Evolutionary conservation across 2,329 filamentous ascomycete genomes (phyloP).

Genomic region (Diaporthe longicolla): DNA sequence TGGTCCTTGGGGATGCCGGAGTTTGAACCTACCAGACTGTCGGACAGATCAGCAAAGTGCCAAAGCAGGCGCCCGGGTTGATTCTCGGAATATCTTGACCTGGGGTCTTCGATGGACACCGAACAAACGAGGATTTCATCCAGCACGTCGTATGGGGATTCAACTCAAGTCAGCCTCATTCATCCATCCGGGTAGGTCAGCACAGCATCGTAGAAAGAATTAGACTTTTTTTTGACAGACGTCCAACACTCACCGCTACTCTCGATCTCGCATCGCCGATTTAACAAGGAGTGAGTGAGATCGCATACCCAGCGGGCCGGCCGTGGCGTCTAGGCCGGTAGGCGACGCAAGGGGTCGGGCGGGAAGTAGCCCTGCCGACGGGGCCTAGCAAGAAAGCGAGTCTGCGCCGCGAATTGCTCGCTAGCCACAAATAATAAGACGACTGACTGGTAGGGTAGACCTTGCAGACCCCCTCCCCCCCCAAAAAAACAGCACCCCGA

Average conservation of each 20-base stretch:
- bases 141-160: neutral
- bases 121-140: neutral
- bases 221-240: constrained; percentile 15
- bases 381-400: constrained; percentile 16
- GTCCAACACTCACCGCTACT: constrained; percentile 23
- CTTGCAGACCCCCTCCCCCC: neutral
- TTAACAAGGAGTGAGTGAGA: neutral
- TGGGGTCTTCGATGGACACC: neutral
- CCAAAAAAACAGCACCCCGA: neutral
- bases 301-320: constrained; percentile 17
- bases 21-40: neutral
- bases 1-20: neutral
- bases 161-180: neutral
- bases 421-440: neutral
- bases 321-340: constrained; percentile 6
- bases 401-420: neutral
- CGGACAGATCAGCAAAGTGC: neutral
- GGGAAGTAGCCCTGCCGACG: constrained; percentile 31
- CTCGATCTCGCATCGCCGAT: constrained; percentile 33
- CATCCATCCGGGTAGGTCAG: no score
- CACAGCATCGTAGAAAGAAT: neutral
- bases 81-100: neutral
- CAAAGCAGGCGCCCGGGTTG: neutral
- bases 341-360: neutral
- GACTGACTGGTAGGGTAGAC: constrained; percentile 1